These are phyloP conservation scores for Acanthamoeba triangularis DNA, from an alignment of 208 protist species.

Conservation along the genomic window DNA sequence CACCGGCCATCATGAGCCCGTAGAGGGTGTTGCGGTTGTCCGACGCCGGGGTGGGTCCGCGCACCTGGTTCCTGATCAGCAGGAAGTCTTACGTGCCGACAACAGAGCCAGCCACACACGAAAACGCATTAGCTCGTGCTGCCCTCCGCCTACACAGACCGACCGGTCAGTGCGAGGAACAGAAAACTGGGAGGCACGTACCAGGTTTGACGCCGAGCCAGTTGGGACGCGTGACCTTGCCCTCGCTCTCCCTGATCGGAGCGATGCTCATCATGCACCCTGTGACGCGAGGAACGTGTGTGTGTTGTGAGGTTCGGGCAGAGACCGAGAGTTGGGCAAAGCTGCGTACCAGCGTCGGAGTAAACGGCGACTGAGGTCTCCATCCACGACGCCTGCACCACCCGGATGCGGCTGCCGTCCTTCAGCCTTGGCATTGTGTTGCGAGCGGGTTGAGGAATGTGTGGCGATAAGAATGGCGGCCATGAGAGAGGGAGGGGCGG, in stretches of 20 bases:
- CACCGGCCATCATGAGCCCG: conserved; percentile 41
- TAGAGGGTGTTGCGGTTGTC: conserved; percentile 43
- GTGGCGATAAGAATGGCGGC: too few relatives aligned
- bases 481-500: background rate
- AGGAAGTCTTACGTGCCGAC: conserved; percentile 35
- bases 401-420: conserved; percentile 53
- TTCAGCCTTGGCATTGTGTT: conserved; percentile 23
- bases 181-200: background rate
- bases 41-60: conserved; percentile 9
- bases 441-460: too few relatives aligned
- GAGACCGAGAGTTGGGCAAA: too few relatives aligned
- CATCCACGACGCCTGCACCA: conserved; percentile 67
- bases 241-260: conserved; percentile 41
- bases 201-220: conserved; percentile 30
- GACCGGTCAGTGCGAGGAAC: too few relatives aligned
- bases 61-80: conserved; percentile 61
- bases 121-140: background rate
- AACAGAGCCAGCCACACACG: too few relatives aligned
- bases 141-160: too few relatives aligned
- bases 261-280: conserved; percentile 49
- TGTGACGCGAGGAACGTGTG: too few relatives aligned
- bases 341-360: background rate
- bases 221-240: conserved; percentile 41
- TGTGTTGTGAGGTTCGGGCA: too few relatives aligned
- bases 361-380: conserved; percentile 26